A percentile compares a stretch with the other conserved stretches of the same genome.
These are phyloP conservation scores for Talaromyces trachyspermus DNA, from an alignment of 495 filamentous ascomycete species.

Conservation along the genomic window DNA sequence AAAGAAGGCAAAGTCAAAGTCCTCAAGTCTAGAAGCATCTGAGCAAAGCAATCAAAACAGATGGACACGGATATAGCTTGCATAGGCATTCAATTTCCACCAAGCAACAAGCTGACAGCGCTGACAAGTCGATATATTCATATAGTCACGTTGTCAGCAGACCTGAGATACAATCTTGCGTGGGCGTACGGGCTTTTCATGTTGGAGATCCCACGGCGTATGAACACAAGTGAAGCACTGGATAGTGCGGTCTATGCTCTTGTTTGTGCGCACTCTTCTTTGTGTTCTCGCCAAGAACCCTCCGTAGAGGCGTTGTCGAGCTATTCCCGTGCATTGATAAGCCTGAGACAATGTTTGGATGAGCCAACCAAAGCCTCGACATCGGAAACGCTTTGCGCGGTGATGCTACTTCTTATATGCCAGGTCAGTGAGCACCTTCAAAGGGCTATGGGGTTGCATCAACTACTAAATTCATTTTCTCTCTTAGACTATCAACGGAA, in stretches of 20 bases:
- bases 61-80: neutral
- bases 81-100: conserved; percentile 5
- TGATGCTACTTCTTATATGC: conserved; percentile 35
- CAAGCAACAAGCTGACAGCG: conserved; percentile 16
- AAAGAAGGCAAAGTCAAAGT: neutral
- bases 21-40: too few species aligned
- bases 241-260: conserved; percentile 33
- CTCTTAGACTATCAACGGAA: conserved; percentile 24
- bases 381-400: conserved; percentile 36
- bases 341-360: conserved; percentile 29
- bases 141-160: conserved; percentile 23
- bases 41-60: neutral
- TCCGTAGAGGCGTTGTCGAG: conserved; percentile 23
- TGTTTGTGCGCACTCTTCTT: conserved; percentile 23
- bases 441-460: neutral
- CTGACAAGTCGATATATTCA: conserved; percentile 22
- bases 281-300: conserved; percentile 14
- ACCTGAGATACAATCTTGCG: conserved; percentile 35
- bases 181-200: conserved; percentile 36
- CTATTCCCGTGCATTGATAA: conserved; percentile 29
- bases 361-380: conserved; percentile 27
- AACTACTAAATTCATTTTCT: neutral
- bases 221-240: conserved; percentile 36
- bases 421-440: conserved; percentile 15
- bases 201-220: conserved; percentile 26